Evolutionary conservation across 2,329 filamentous ascomycete genomes (phyloP), one percentile per base, ranked within the genome.

Genomic region (Alternaria atra): DNA sequence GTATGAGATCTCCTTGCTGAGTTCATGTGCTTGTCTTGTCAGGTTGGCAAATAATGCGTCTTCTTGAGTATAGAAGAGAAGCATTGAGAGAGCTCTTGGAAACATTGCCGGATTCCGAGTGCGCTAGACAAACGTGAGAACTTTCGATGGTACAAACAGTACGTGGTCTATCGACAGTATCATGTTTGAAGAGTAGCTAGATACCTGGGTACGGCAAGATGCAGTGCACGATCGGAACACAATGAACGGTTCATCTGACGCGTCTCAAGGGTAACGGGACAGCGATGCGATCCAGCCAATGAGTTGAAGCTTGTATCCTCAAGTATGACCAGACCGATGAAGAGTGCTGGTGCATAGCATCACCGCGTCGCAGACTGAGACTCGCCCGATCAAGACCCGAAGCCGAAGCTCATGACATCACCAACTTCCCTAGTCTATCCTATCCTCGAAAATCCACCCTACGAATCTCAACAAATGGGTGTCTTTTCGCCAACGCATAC

Each of bases 331-430:
- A 48, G 17, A 12, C 13, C 9, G 32, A 50, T 37, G 20, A 50
- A 37, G 32, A 27, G 17, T 35, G 12, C 25, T 25, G 15, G 34
- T n/a, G 34, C 20, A 50, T 37, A 50, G 15, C 46, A 34, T 25
- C 30, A n/a, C 32, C 46, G 20, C 46, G 46, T 50, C 32, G 46
- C 46, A 35, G 13, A n/a, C 20, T 37, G 32, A 35, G 30, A 50
- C 46, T 10, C 46, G 15, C 32, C 30, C 30, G 46, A 50, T 25
- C 20, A 35, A 30, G 1, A 25, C 46, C 46, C 5, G 6, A 43
- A 43, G 40, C 40, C 20, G n/a, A 43, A 44, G 42, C 42, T n/a
- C 13, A 35, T 50, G 46, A 50, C 46, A 50, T 50, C 46, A 50
- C 46, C 46, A 50, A 20, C 30, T 50, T 17, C 12, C 8, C 10